Conservation (phyloP, 73 alveolate genomes). For the Paramecium bursaria region DNA sequence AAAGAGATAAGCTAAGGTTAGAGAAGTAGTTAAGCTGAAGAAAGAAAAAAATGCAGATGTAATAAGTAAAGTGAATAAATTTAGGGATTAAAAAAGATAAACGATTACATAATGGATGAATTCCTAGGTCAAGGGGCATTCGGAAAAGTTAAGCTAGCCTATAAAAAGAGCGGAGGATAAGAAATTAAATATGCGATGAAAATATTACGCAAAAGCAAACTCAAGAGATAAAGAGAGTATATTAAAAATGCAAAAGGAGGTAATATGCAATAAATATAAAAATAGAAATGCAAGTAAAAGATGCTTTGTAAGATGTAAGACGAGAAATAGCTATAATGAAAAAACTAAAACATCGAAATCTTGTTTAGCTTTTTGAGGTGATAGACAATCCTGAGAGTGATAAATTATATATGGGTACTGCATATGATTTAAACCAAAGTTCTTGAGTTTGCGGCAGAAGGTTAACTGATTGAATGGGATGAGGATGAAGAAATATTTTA, state of each 20-base stretch:
- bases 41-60: too few relatives aligned
- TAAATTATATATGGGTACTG: slow-evolving; percentile 86
- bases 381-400: slow-evolving; percentile 95
- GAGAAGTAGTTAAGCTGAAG: too few relatives aligned
- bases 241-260: slow-evolving; percentile 88
- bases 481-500: slow-evolving; percentile 83
- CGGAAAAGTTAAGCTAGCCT: slow-evolving; percentile 69
- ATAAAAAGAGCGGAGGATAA: slow-evolving; percentile 26
- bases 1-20: too few relatives aligned
- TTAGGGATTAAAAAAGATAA: slow-evolving; percentile 66
- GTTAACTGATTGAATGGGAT: slow-evolving; percentile 93
- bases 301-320: slow-evolving; percentile 85
- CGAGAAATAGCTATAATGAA: slow-evolving; percentile 96
- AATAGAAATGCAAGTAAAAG: slow-evolving; percentile 77
- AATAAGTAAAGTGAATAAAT: too few relatives aligned
- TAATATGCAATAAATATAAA: neutral
- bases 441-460: slow-evolving; percentile 89
- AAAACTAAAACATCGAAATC: slow-evolving; percentile 91
- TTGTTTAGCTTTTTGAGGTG: slow-evolving; percentile 86
- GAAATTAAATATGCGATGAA: slow-evolving; percentile 48
- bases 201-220: slow-evolving; percentile 59
- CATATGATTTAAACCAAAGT: slow-evolving; percentile 54
- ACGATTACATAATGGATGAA: slow-evolving; percentile 67
- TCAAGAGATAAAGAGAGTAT: slow-evolving; percentile 62
- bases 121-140: slow-evolving; percentile 66